Percentiles rank a stretch among this genome's conserved stretches.
Conservation (phyloP, 441 rosid genomes). For the Flueggea neowawraea region DNA sequence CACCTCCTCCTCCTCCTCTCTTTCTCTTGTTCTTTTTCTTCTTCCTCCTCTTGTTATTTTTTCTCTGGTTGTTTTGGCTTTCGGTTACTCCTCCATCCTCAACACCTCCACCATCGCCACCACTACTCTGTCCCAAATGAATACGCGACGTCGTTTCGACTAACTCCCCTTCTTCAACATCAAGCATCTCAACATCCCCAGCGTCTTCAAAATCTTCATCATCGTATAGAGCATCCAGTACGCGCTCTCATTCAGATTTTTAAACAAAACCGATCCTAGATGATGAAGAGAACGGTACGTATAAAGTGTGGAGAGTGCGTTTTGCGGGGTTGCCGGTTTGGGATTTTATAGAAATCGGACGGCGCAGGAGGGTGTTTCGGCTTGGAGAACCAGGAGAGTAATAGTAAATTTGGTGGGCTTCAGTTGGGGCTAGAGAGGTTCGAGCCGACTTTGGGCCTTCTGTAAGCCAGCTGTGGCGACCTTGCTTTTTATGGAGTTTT, state of each 20-base stretch:
- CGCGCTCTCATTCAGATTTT: constrained; percentile 41
- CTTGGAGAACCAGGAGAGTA: too few relatives aligned
- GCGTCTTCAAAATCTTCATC: constrained; percentile 36
- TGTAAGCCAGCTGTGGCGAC: too few relatives aligned
- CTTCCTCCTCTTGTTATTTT: constrained; percentile 50
- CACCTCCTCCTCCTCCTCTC: constrained; percentile 9
- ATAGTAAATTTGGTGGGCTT: too few relatives aligned
- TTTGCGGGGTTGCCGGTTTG: too few relatives aligned
- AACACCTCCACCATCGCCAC: constrained; percentile 13
- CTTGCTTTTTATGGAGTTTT: too few relatives aligned
- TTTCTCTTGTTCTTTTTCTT: constrained; percentile 31
- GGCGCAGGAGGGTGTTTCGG: too few relatives aligned
- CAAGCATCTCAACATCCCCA: constrained; percentile 81
- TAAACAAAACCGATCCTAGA: too few relatives aligned
- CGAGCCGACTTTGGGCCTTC: too few relatives aligned
- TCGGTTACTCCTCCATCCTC: constrained; percentile 17
- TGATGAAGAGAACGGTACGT: too few relatives aligned
- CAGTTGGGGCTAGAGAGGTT: too few relatives aligned
- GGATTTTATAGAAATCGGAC: too few relatives aligned
- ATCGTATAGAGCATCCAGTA: constrained; percentile 50
- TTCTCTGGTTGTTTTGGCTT: constrained; percentile 21
- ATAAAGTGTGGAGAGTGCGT: too few relatives aligned
- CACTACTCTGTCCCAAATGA: constrained; percentile 14
- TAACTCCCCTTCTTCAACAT: constrained; percentile 84
- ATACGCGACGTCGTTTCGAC: constrained; percentile 22